phyloP scores from a whole-genome alignment of 78 protist genomes.

The Mastigamoeba balamuthi region DNA sequence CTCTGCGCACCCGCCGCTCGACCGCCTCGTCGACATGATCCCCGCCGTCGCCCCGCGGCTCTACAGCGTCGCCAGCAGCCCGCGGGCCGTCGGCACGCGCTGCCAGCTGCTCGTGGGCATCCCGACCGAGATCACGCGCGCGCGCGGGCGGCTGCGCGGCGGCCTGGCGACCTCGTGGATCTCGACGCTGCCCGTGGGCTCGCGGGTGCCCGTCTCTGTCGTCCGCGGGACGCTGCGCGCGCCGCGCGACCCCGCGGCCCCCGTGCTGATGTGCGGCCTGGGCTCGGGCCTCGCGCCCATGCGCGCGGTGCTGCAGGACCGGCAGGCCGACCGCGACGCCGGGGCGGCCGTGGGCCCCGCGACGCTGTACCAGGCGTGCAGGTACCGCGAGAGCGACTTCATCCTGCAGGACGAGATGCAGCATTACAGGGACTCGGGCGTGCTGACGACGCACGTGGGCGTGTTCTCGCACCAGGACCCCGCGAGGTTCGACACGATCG shows the following conservation, averaged over 20 bases:
- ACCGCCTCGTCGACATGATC: constrained; percentile 15
- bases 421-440: constrained; percentile 9
- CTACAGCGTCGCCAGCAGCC: constrained; percentile 58
- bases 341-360: constrained; percentile 24
- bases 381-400: constrained; percentile 46
- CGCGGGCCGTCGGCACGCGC: neutral
- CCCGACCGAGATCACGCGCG: neutral
- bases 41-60: constrained; percentile 55
- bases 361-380: constrained; percentile 60
- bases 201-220: neutral
- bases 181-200: neutral
- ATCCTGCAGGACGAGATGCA: constrained; percentile 50
- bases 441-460: constrained; percentile 1
- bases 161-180: constrained; percentile 27
- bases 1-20: constrained; percentile 33
- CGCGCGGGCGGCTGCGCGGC: constrained; percentile 14
- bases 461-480: constrained; percentile 54
- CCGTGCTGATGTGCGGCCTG: constrained; percentile 37
- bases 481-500: neutral
- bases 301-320: constrained; percentile 48
- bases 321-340: neutral
- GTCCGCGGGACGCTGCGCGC: constrained; percentile 2
- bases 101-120: neutral
- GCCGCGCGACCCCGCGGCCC: constrained; percentile 11
- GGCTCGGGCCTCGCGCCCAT: constrained; percentile 75